Evolutionary conservation across 129 eudicot genomes (phyloP).

Genomic region (Saussurea involucrata): DNA sequence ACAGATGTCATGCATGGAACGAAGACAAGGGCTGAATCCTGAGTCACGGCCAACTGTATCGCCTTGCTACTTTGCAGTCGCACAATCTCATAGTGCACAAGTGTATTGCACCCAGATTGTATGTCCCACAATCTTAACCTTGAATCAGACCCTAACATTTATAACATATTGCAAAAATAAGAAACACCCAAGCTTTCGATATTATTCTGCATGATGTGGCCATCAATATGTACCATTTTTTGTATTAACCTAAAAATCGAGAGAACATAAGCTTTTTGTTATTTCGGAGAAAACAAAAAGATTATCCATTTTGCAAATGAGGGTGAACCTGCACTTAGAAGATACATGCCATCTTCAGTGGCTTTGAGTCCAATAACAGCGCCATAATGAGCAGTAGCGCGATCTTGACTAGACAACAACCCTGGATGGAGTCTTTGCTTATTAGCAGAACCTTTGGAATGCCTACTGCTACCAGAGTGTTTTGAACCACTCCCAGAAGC

Average conservation of each 20-base stretch:
- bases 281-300: not conserved
- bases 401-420: conserved; percentile 80
- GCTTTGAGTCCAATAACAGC: conserved; percentile 73
- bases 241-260: not conserved
- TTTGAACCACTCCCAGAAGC: conserved; percentile 57
- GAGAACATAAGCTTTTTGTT: not conserved
- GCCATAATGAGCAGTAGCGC: conserved; percentile 96
- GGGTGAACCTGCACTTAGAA: conserved; percentile 88
- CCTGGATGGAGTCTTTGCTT: conserved; percentile 96
- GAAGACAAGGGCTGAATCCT: conserved; percentile 74
- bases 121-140: conserved; percentile 95
- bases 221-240: not conserved
- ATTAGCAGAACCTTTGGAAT: conserved; percentile 54
- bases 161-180: conserved; percentile 7
- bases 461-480: conserved; percentile 43
- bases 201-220: not conserved
- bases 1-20: conserved; percentile 87
- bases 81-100: conserved; percentile 82
- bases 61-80: conserved; percentile 79
- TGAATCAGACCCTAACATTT: conserved; percentile 84
- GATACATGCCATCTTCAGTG: conserved; percentile 91
- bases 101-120: conserved; percentile 91
- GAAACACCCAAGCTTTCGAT: not conserved
- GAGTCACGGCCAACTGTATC: conserved; percentile 68
- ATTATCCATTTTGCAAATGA: conserved; percentile 6